Evolutionary conservation across 768 basidiomycete species (phyloP), one percentile per base, ranked within the genome.

Genomic region (Lentinula boryana): DNA sequence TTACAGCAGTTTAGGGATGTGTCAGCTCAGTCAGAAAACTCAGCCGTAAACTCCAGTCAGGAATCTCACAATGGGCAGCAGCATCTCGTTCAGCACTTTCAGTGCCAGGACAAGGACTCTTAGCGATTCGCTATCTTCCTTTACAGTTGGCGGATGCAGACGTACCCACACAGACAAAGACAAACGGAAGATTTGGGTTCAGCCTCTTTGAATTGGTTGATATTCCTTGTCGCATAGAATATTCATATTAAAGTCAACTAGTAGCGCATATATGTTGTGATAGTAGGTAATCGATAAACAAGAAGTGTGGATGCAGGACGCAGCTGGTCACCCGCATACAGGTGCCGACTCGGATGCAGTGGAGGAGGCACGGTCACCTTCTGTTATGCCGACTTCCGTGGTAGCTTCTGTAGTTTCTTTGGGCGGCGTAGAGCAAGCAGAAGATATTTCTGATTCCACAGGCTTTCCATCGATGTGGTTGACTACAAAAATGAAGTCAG

Each of bases 391-490:
- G 51, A 27, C 31, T 16, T 31, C 21, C 23, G 32, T 21, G 12
- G 13, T 13, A 4, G 53, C 3, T 27, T 12, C 15, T 2, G 18
- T 23, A 27, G 36, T 12, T 27, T 35, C 38, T 0, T 16, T 43
- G 13, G 54, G 21, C 9, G 54, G 12, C 13, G 8, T 7, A 23
- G 36, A 18, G 35, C 15, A 13, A 13, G 54, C 38, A 38, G 36
- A 21, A 54, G 4, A 2, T 15, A 13, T 2, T 23, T 21, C 38
- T 5, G 12, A 15, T 43, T 15, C 54, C 36, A 36, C 21, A 23
- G 53, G 53, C 21, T 40, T 27, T 23, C 66, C 63, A 16, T 75
- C 66, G 65, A 78, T 64, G 59, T 79, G 78, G 64, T 79, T 80
- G 63, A 74, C 78, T 80, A 54, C 1, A 7, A 38, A 56, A 33